Evolutionary conservation across 306 rosid genomes (phyloP).

Genomic region (Oemleria cerasiformis): DNA sequence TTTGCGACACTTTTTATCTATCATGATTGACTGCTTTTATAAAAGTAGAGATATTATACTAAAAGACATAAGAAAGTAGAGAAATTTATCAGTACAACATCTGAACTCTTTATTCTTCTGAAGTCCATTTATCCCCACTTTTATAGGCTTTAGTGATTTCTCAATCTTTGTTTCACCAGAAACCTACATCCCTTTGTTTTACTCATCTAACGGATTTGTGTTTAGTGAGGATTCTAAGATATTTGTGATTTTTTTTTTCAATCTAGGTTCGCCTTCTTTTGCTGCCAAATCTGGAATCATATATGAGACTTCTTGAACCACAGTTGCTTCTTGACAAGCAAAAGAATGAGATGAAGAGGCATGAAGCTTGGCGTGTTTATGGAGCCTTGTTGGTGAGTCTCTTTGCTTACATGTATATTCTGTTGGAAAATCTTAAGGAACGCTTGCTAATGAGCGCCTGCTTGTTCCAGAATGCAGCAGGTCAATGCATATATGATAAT

Average conservation of each 20-base stretch:
- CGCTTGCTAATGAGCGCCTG: slow-evolving; percentile 2
- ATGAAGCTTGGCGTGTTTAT: slow-evolving; percentile 86
- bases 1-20: neutral
- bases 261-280: slow-evolving; percentile 69
- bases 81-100: neutral
- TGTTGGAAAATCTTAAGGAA: neutral
- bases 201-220: neutral
- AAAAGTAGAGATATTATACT: neutral
- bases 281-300: slow-evolving; percentile 71
- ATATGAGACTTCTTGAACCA: slow-evolving; percentile 76
- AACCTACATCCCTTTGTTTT: neutral
- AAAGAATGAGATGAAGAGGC: slow-evolving; percentile 79
- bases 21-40: neutral
- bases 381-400: slow-evolving; percentile 74
- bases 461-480: slow-evolving; percentile 42
- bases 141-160: neutral
- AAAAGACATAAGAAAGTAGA: neutral
- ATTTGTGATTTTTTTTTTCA: slow-evolving; percentile 22
- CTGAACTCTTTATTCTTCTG: neutral
- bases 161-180: neutral
- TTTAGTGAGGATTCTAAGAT: slow-evolving; percentile 20
- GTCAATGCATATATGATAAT: slow-evolving; percentile 38
- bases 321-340: slow-evolving; percentile 74
- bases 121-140: neutral
- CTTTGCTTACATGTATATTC: slow-evolving; percentile 6